Base-by-base conservation (phyloP, 1,284 basidiomycete species). In the Marasmius fiardii region DNA sequence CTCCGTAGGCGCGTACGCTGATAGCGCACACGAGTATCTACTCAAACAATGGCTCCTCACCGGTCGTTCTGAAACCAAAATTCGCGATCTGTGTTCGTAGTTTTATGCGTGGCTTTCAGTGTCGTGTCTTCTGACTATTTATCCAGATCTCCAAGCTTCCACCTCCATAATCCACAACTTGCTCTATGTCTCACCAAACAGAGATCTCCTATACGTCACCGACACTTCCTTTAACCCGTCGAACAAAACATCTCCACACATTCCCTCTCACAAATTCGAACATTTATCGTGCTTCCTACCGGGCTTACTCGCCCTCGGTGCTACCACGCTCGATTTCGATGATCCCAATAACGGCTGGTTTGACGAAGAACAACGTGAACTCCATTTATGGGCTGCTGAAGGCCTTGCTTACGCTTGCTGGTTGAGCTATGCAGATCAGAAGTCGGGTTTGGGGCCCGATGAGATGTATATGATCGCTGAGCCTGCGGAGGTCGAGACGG, bases 221-320 rank as follows among this genome's bases (percentile, higher is more conserved):
- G 85, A 88, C 63, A 73, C 76, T 14, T 59, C 26, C 24, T 51
- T 50, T 47, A 18, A 34, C 12, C 26, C 48, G 47, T 44, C 39
- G 12, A 20, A 43, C 34, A 44, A 53, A 21, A 31, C 28, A n/a
- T 16, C 16, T 18, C 44, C 45, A 37, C 66, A 62, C 35, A 61
- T 62, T 18, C 77, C 80, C 16, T 74, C 77, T 12, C 82, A 86
- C 61, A 69, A 66, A 21, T 83, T 90, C 54, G 89, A 92, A 61
- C 89, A 92, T 63, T 74, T 92, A 51, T 84, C 88, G 10, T 91
- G 90, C 69, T 92, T 92, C 74, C 75, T 90, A 49, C 86, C 88
- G 0, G 90, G 88, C 16, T 69, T 91, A 18, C 75, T 92, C 54
- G 87, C 89, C 1, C 77, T 92, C 20, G 89, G 90, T 51, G 85